Percentiles rank a stretch among this genome's conserved stretches.
phyloP scores from a whole-genome alignment of 345 rosid genomes.

The Conringia planisiliqua region DNA sequence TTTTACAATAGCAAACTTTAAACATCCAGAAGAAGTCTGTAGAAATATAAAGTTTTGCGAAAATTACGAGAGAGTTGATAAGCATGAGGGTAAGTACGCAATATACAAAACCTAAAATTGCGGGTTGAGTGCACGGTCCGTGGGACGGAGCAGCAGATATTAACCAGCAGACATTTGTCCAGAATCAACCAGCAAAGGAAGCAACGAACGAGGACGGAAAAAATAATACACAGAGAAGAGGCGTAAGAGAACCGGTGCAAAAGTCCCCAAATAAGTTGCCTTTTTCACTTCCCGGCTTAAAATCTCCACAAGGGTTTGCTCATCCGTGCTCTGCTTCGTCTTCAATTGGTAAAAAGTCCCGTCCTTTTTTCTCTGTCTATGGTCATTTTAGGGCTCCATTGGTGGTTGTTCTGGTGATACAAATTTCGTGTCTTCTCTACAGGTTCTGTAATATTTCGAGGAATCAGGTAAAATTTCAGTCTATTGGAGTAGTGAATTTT shows the following conservation, averaged over 20 bases:
- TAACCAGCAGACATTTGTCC: neutral
- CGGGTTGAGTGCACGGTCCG: neutral
- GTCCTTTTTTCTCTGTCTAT: neutral
- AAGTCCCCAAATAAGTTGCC: neutral
- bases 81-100: slow-evolving; percentile 10
- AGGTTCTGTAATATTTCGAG: slow-evolving; percentile 1
- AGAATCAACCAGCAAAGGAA: neutral
- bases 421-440: neutral
- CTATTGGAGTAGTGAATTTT: neutral
- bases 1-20: neutral
- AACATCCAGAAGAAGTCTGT: neutral
- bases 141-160: slow-evolving; percentile 4
- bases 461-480: neutral
- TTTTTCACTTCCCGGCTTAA: neutral
- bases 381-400: slow-evolving; percentile 11
- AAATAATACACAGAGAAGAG: neutral
- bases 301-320: neutral
- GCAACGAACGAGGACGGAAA: neutral
- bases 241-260: neutral
- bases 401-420: slow-evolving; percentile 8
- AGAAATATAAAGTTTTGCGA: neutral
- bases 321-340: neutral
- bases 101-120: slow-evolving; percentile 16
- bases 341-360: neutral
- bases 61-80: neutral